A percentile compares a stretch with the other conserved stretches of the same genome.
These are phyloP conservation scores for Sanghuangporus weigelae DNA, from an alignment of 1,284 basidiomycete genomes.

Conservation along the genomic window DNA sequence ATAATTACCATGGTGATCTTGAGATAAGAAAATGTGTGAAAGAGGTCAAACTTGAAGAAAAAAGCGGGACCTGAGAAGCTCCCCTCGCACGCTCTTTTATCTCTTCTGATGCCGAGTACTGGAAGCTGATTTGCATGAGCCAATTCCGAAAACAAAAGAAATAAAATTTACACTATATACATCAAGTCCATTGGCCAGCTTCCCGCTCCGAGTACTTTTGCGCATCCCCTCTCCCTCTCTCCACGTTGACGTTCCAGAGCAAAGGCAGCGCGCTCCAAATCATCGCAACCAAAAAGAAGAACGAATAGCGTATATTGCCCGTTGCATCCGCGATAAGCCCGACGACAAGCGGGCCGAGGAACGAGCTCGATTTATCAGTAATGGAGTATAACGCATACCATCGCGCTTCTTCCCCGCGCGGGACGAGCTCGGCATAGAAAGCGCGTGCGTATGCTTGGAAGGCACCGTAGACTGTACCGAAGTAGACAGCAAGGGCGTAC, in stretches of 20 bases:
- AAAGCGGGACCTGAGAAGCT: no score
- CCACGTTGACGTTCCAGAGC: conserved; percentile 63
- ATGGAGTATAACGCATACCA: conserved; percentile 86
- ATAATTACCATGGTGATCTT: no score
- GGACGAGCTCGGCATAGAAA: conserved; percentile 73
- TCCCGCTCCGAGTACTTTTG: not conserved
- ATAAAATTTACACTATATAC: not conserved
- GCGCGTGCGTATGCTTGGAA: conserved; percentile 81
- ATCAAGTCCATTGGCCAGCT: not conserved
- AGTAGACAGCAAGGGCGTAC: conserved; percentile 77
- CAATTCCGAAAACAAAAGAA: not conserved
- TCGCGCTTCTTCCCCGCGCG: conserved; percentile 72
- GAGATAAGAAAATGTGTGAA: no score
- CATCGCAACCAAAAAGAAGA: conserved; percentile 82
- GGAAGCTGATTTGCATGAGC: not conserved
- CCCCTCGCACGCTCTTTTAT: no score
- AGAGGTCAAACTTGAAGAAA: no score
- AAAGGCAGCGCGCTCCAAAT: conserved; percentile 77
- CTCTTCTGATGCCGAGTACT: no score
- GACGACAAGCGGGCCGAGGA: conserved; percentile 83
- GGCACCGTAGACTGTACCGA: conserved; percentile 73
- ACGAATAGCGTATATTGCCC: conserved; percentile 85
- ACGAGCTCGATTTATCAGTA: conserved; percentile 87
- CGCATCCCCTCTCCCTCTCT: conserved; percentile 38
- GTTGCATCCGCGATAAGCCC: conserved; percentile 82